Base-by-base conservation (phyloP, 495 filamentous ascomycete species). In the Podospora bellae-mahoneyi region DNA sequence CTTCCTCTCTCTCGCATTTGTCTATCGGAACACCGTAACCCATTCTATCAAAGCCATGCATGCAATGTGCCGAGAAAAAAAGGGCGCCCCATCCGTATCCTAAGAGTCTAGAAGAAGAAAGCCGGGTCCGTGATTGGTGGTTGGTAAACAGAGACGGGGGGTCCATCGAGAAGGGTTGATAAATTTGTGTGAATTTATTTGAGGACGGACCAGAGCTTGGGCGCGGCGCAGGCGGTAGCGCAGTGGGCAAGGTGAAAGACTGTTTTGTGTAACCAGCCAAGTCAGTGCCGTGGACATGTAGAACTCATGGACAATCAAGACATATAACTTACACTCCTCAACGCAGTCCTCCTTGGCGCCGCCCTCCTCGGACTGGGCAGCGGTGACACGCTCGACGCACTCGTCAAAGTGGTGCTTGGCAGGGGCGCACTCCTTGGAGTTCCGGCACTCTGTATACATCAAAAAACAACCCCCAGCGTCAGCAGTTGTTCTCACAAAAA, bases 201-300 rank as follows among this genome's bases (percentile, higher is more conserved):
- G 76, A 98, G 90, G 75, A 86, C 78, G 67, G 88, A 86, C 85
- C 91, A 99, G 76, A 99, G 89, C 89, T 96, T 97, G 72, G 95
- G 96, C 55, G 94, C 96, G 64, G 95, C 95, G 78, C 94, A 98
- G 77, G 88, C 80, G 74, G 85, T 89, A 65, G 93, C 92, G 83
- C 95, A 99, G 85, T 98, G 95, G 71, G 90, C 86, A 74, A 98
- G 90, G 82, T 99, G 95, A 89, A 99, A 99, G 87, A 97, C 95
- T 99, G 68, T 44, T 48, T 15, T 30, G 59, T 75, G 20, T 69
- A 65, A 57, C 7, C 20, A 19, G 13, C 3, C 19, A 5, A 32
- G 3, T 39, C 34, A 18, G 54, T 7, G 16, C 1, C 5, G 13
- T 19, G 15, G 27, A 20, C 30, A 9, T 5, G 73, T 64, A 44